Conservation (phyloP, 345 rosid genomes). For the Salix caprea region DNA sequence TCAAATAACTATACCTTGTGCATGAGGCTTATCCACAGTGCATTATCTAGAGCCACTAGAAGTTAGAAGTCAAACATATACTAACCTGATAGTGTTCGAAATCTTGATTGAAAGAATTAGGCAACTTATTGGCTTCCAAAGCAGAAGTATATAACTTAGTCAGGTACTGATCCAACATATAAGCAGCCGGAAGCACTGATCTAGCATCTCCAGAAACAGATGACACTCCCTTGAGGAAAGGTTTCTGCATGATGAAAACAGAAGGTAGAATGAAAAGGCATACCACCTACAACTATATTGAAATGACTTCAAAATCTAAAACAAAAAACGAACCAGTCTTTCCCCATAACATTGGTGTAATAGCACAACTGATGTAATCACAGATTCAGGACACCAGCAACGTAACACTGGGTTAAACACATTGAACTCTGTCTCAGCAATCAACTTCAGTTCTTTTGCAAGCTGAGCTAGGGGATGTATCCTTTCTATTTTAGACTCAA, state of each 20-base stretch:
- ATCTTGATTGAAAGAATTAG: conserved; percentile 29
- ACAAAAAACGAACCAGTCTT: conserved; percentile 67
- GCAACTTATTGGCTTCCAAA: conserved; percentile 34
- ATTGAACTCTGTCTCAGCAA: conserved; percentile 68
- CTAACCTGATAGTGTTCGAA: conserved; percentile 68
- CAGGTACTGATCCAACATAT: conserved; percentile 60
- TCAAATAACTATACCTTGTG: too few relatives aligned
- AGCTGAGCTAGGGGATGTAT: conserved; percentile 73
- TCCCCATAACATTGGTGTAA: conserved; percentile 80
- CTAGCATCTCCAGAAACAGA: conserved; percentile 72
- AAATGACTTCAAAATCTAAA: conserved; percentile 5
- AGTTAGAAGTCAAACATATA: neutral
- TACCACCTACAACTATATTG: conserved; percentile 14
- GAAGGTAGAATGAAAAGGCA: conserved; percentile 5
- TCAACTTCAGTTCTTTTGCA: conserved; percentile 66
- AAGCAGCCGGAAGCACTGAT: conserved; percentile 77
- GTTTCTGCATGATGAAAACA: conserved; percentile 47
- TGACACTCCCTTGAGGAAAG: conserved; percentile 63
- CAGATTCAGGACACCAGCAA: conserved; percentile 62
- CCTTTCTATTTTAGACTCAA: conserved; percentile 53
- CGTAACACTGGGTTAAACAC: conserved; percentile 60
- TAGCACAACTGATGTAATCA: conserved; percentile 51
- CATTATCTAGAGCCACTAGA: neutral
- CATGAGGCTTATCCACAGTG: too few relatives aligned
- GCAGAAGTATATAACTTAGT: conserved; percentile 49